These are phyloP conservation scores for Fusarium miscanthi DNA, from an alignment of 2,329 filamentous ascomycete genomes.

Conservation along the genomic window DNA sequence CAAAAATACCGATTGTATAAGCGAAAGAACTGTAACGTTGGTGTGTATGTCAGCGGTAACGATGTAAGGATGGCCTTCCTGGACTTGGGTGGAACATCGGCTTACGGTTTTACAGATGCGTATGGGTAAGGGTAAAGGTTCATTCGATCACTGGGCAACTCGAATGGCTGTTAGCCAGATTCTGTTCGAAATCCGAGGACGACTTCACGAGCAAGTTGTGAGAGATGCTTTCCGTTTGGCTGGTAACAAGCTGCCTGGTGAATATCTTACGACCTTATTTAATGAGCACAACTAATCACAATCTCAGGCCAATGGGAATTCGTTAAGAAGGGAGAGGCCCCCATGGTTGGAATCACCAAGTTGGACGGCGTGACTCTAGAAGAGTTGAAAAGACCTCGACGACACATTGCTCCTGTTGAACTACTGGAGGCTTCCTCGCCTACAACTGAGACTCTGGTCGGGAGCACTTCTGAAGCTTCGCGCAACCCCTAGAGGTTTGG, in stretches of 20 bases:
- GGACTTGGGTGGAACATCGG: slow-evolving; percentile 3
- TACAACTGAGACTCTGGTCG: slow-evolving; percentile 49
- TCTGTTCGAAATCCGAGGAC: slow-evolving; percentile 90
- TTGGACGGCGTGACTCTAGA: slow-evolving; percentile 86
- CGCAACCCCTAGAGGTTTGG: slow-evolving; percentile 37
- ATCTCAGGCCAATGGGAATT: slow-evolving; percentile 84
- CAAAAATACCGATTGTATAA: slow-evolving; percentile 94
- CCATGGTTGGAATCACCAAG: slow-evolving; percentile 93
- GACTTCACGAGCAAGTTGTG: slow-evolving; percentile 93
- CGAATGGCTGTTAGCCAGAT: slow-evolving; percentile 91
- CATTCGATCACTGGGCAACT: slow-evolving; percentile 95
- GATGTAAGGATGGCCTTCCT: slow-evolving; percentile 66
- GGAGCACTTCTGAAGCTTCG: slow-evolving; percentile 50
- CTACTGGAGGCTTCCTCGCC: slow-evolving; percentile 50
- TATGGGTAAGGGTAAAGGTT: slow-evolving; percentile 99
- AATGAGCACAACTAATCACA: slow-evolving; percentile 34
- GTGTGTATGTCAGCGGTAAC: slow-evolving; percentile 95
- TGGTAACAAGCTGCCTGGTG: slow-evolving; percentile 93
- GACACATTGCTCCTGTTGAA: slow-evolving; percentile 65
- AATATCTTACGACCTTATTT: slow-evolving; percentile 41
- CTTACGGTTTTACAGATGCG: slow-evolving; percentile 68
- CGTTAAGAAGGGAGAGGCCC: slow-evolving; percentile 89
- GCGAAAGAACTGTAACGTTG: slow-evolving; percentile 89
- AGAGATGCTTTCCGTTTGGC: slow-evolving; percentile 94
- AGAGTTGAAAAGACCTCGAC: slow-evolving; percentile 82